Conservation (phyloP, 2,329 filamentous ascomycete species). For the Pleoardoris graminearum region DNA sequence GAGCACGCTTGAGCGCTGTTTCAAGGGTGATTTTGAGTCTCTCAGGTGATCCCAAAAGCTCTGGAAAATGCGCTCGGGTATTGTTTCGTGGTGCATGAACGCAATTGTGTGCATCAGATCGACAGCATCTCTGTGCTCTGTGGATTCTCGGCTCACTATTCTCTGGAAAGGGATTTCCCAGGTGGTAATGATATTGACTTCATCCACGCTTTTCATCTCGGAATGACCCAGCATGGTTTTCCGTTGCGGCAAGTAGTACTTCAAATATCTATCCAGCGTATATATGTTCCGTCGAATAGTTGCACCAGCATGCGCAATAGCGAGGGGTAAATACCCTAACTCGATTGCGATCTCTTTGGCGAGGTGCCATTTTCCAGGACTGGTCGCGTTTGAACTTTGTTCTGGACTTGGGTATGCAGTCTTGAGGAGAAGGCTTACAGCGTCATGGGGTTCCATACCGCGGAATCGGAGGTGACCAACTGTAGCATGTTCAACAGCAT, state of each 20-base stretch:
- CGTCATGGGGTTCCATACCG: slow-evolving; percentile 24
- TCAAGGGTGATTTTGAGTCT: slow-evolving; percentile 10
- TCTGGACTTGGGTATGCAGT: slow-evolving; percentile 19
- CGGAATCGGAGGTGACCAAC: slow-evolving; percentile 28
- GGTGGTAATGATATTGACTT: slow-evolving; percentile 30
- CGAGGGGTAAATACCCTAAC: slow-evolving; percentile 33
- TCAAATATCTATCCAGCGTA: slow-evolving; percentile 27
- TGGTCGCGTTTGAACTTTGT: slow-evolving; percentile 17
- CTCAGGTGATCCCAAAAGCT: slow-evolving; percentile 10
- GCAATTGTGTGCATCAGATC: slow-evolving; percentile 40
- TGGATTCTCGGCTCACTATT: slow-evolving; percentile 19
- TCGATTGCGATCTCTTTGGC: slow-evolving; percentile 22
- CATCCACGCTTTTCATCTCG: slow-evolving; percentile 11
- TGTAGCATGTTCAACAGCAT: slow-evolving; percentile 17
- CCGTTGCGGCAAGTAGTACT: slow-evolving; percentile 23
- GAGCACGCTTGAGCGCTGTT: slow-evolving; percentile 16
- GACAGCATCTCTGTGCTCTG: slow-evolving; percentile 33
- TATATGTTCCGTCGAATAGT: slow-evolving; percentile 28
- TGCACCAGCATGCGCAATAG: slow-evolving; percentile 31
- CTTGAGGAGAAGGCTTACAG: slow-evolving; percentile 29
- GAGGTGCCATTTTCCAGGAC: slow-evolving; percentile 8
- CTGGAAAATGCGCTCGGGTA: slow-evolving; percentile 26
- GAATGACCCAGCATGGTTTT: slow-evolving; percentile 20
- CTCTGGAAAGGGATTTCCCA: slow-evolving; percentile 31
- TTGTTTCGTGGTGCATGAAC: slow-evolving; percentile 37